These are phyloP conservation scores for Immersiporthe knoxdaviesiana DNA, from an alignment of 2,329 filamentous ascomycete species.

Conservation along the genomic window DNA sequence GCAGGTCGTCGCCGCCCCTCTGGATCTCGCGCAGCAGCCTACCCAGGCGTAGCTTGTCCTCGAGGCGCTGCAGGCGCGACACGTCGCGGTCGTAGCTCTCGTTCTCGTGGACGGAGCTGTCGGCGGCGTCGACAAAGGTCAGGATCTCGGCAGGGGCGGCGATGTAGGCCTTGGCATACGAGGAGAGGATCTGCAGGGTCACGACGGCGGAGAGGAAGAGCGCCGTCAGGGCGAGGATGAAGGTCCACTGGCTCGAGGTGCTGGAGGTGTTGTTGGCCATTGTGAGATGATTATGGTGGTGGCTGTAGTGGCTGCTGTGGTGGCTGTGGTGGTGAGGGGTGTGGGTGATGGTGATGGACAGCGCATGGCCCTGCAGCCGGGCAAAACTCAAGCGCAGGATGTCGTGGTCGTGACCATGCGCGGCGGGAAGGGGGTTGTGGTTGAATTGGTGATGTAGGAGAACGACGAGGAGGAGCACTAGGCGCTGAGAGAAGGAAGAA, in stretches of 20 bases:
- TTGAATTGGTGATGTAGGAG: not conserved
- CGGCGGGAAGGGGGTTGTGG: not conserved
- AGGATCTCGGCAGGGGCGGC: constrained; percentile 61
- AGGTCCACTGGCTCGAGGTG: constrained; percentile 54
- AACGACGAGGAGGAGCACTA: not conserved
- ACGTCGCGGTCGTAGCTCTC: constrained; percentile 66
- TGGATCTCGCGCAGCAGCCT: constrained; percentile 65
- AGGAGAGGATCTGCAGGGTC: constrained; percentile 54
- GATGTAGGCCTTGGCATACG: constrained; percentile 59
- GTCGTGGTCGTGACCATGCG: constrained; percentile 23
- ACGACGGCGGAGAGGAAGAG: constrained; percentile 59
- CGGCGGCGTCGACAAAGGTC: constrained; percentile 62
- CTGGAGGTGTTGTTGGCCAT: constrained; percentile 54
- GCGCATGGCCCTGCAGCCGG: constrained; percentile 31
- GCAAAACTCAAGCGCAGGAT: constrained; percentile 26
- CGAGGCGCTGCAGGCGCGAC: constrained; percentile 58
- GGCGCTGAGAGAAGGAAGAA: not conserved
- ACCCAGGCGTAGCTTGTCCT: constrained; percentile 64
- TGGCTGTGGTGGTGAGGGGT: constrained; percentile 1
- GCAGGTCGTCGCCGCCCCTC: constrained; percentile 61
- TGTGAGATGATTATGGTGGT: constrained; percentile 40
- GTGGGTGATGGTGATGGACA: constrained; percentile 23
- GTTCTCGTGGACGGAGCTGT: constrained; percentile 66
- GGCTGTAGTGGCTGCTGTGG: not conserved
- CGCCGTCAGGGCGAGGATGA: constrained; percentile 61